phyloP scores from a whole-genome alignment of 2,329 filamentous ascomycete species.

The Corinectria fuckeliana region DNA sequence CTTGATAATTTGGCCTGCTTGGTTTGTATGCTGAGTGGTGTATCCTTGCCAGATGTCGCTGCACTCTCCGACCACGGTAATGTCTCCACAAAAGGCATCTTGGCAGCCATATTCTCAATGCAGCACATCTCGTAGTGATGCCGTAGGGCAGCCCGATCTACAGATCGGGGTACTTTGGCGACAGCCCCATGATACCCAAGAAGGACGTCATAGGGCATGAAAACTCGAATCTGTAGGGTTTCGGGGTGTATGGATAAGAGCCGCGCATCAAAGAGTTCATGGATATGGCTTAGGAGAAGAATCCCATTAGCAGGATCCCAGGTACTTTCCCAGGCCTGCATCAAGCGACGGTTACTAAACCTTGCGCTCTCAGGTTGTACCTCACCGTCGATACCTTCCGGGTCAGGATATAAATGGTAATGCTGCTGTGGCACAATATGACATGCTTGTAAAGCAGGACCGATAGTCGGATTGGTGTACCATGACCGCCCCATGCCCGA shows the following conservation, averaged over 20 bases:
- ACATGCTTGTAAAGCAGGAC: background rate
- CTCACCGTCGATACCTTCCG: background rate
- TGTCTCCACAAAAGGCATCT: background rate
- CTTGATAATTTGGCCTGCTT: no score
- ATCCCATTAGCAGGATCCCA: constrained; percentile 20
- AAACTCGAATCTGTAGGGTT: constrained; percentile 28
- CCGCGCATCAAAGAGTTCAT: constrained; percentile 27
- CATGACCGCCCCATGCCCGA: background rate
- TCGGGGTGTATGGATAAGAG: constrained; percentile 34
- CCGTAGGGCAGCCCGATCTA: constrained; percentile 22
- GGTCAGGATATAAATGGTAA: background rate
- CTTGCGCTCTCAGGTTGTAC: background rate
- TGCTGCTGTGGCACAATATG: background rate
- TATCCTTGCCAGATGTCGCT: no score
- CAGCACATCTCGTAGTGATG: constrained; percentile 33
- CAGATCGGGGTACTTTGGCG: background rate
- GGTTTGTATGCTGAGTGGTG: no score
- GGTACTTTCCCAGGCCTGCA: background rate
- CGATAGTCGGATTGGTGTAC: background rate
- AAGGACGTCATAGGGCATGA: constrained; percentile 26
- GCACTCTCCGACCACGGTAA: no score
- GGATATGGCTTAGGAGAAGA: constrained; percentile 24
- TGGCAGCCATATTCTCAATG: constrained; percentile 30
- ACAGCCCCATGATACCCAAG: no score
- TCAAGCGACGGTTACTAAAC: background rate